phyloP scores from a whole-genome alignment of 495 filamentous ascomycete species.

The Neurospora sp. region DNA sequence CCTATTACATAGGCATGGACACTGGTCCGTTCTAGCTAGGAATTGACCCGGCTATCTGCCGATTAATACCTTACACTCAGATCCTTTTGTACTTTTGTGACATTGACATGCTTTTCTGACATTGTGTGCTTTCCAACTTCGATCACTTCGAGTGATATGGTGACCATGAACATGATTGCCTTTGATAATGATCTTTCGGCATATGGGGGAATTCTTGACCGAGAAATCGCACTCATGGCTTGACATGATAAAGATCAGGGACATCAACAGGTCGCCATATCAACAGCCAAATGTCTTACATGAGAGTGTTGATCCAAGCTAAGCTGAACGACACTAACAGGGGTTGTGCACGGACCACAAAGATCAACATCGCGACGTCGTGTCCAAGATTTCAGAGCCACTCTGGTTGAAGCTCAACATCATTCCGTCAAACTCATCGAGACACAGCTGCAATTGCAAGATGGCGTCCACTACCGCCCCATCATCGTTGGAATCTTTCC shows the following conservation, averaged over 20 bases:
- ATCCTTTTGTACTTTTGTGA: neutral
- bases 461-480: conserved; percentile 12
- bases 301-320: neutral
- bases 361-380: neutral
- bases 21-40: neutral
- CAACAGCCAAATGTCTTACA: neutral
- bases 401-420: neutral
- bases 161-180: neutral
- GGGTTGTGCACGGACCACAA: neutral
- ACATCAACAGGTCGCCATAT: neutral
- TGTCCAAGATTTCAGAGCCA: neutral
- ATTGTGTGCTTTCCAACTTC: neutral
- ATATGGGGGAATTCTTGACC: neutral
- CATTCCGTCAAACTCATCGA: neutral
- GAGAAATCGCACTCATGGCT: neutral
- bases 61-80: neutral
- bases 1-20: neutral
- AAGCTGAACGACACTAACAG: neutral
- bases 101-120: neutral
- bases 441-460: neutral
- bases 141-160: neutral
- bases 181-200: neutral
- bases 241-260: neutral
- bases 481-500: neutral
- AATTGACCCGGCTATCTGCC: neutral